Evolutionary conservation across 192 early-diverging fungal genomes (phyloP), one percentile per base, ranked within the genome.

Genomic region (Spizellomyces punctatus): DNA sequence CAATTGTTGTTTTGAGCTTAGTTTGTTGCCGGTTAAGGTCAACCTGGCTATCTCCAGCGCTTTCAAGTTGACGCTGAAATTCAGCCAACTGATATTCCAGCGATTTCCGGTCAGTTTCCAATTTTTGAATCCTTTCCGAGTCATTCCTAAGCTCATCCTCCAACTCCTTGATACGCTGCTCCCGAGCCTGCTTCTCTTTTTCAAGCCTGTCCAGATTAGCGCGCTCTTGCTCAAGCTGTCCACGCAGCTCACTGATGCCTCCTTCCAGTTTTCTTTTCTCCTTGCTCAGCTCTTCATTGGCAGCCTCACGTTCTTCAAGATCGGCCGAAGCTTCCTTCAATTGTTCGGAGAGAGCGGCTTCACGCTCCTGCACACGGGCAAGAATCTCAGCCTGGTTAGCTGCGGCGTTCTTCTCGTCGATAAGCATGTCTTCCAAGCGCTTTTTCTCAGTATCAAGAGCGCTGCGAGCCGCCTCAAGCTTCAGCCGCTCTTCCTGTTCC

Each of bases 361-460:
- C 80, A 8, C 92, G 86, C 59, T 90, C 85, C 63, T 94, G 93
- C 5, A 94, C 91, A 55, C 93, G 85, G 47, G 89, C 79, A 54
- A 96, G 78, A 41, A 94, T 93, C 76, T 91, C 93, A 43, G 91
- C 92, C 71, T 94, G 91, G 71, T 94, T 91, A 50, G 89, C 81
- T 8, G 91, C 89, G 0, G 91, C 82, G 58, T 87, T 88, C 58
- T 89, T 83, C 76, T 95, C 93, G 6, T 90, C 83, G 46, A 88
- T 81, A 6, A 95, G 79, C 50, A 91, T 61, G 19, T 85, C 82
- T 76, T 94, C 92, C 16, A 93, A 72, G 54, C 81, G 79, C 14
- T 80, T 77, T 74, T 91, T 93, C 66, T 94, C 92, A 21, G 75
- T 71, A 67, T 91, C 90, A 52, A 94, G 76, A 17, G 88, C 85